phyloP scores from a whole-genome alignment of 495 filamentous ascomycete genomes.

The Xylaria curta region DNA sequence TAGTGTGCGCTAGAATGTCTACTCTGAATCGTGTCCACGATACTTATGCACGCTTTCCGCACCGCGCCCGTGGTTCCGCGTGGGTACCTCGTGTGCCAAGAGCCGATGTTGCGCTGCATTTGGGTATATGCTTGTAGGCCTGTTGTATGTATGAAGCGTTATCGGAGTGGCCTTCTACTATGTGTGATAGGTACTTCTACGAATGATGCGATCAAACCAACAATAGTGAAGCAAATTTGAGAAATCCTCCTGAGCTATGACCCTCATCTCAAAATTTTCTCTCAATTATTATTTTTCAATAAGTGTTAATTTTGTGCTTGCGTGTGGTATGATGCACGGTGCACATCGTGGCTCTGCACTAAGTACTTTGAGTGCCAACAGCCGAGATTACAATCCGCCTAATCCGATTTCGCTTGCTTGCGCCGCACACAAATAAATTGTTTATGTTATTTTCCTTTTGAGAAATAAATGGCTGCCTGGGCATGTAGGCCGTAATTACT shows the following conservation, averaged over 20 bases:
- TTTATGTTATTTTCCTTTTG: neutral
- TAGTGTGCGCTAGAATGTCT: neutral
- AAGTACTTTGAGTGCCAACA: neutral
- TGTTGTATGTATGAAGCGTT: neutral
- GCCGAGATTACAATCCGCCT: neutral
- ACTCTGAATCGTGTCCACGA: neutral
- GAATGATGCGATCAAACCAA: neutral
- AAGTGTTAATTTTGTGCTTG: neutral
- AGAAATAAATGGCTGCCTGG: neutral
- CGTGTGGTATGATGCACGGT: constrained; percentile 9
- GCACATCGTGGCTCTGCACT: neutral
- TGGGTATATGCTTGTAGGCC: neutral
- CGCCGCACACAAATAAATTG: neutral
- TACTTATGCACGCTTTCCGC: constrained; percentile 23
- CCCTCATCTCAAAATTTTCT: neutral
- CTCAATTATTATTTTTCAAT: neutral
- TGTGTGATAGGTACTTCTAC: neutral
- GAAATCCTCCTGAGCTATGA: no score
- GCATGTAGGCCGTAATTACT: neutral
- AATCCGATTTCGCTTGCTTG: neutral
- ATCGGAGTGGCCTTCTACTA: neutral
- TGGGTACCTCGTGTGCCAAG: constrained; percentile 27
- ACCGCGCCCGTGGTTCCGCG: constrained; percentile 8
- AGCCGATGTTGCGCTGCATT: constrained; percentile 19
- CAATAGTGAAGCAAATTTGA: neutral